Evolutionary conservation across 2,329 filamentous ascomycete species (phyloP), one percentile per base, ranked within the genome.

Genomic region (Cladophialophora exuberans): DNA sequence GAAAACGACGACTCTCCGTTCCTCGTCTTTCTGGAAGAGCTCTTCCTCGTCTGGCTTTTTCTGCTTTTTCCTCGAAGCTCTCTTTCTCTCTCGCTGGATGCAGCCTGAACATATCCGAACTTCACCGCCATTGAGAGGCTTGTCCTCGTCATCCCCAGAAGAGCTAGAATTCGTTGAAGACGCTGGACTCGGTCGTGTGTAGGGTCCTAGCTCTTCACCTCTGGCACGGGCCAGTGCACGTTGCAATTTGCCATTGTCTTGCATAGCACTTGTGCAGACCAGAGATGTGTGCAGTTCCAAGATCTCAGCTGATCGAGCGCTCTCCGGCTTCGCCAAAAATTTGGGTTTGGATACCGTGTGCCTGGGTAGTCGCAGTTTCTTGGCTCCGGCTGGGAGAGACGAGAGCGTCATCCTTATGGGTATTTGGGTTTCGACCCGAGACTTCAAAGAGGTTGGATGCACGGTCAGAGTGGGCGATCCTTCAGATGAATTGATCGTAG

Each of bases 271-370:
- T 1, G 91, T 93, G 71, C 93, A 97, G 9, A 97, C 91, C 2
- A 97, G 78, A 72, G 84, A 89, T 3, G 88, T 89, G 64, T 86
- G 84, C 42, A 96, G 76, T 73, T 93, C 91, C 25, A 93, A 79
- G 53, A 84, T 92, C 62, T 95, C 90, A 5, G 86, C 79, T 2
- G 83, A 81, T 28, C 82, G 83, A 31, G 83, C 80, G 2, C 86
- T 82, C 1, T 80, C 72, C 2, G 87, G 83, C 65, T 91, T 95
- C 2, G 89, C 84, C 39, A 96, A 80, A 20, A 96, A 81, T 72
- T 97, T 97, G 5, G 92, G 89, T 70, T 97, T 97, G 17, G 92
- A 94, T 51, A 99, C 94, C 1, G 90, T 95, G 68, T 97, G 87
- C 3, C 87, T 85, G 3, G 93, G 94, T 13, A 99, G 81, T 66